Evolutionary conservation across 345 rosid genomes (phyloP).

Genomic region (Angophora floribunda): DNA sequence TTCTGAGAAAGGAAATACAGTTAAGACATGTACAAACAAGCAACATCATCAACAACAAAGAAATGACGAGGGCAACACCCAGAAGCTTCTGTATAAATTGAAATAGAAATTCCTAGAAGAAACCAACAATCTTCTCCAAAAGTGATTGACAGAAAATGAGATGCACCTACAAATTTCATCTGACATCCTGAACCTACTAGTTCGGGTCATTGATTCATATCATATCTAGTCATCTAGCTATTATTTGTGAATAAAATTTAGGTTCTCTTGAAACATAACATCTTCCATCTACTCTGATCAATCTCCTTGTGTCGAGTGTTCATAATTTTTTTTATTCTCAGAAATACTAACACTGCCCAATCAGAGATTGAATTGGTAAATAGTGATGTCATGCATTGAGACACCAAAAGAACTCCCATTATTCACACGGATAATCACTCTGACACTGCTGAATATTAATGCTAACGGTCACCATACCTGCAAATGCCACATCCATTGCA

Average conservation of each 20-base stretch:
- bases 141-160: background rate
- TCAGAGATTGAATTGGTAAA: background rate
- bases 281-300: background rate
- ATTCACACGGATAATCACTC: background rate
- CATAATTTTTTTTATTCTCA: background rate
- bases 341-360: background rate
- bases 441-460: background rate
- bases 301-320: background rate
- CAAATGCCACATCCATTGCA: slow-evolving; percentile 90
- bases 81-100: background rate
- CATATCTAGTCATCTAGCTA: background rate
- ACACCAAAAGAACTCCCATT: background rate
- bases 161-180: background rate
- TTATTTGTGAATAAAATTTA: background rate
- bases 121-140: background rate
- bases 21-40: background rate
- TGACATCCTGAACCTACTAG: background rate
- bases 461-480: slow-evolving; percentile 37
- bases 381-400: background rate
- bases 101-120: background rate
- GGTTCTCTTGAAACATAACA: background rate
- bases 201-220: background rate
- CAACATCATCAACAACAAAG: background rate
- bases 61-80: background rate
- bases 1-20: slow-evolving; percentile 15